These are phyloP conservation scores for Debaryomyces psychrophilus DNA, from an alignment of 1,139 yeast genomes.

Conservation along the genomic window DNA sequence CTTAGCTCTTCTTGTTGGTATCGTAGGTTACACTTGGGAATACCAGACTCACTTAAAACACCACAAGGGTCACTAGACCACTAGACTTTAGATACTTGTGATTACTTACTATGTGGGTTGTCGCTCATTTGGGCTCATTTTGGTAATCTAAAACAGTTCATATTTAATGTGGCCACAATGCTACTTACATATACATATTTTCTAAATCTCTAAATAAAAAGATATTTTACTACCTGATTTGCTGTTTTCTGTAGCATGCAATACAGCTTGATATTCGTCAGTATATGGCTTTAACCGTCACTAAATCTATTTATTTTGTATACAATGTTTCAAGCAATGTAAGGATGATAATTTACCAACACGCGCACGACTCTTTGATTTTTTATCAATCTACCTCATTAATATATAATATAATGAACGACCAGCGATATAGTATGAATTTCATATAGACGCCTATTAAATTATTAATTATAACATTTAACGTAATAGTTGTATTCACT, in stretches of 20 bases:
- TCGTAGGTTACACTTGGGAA: slow-evolving; percentile 88
- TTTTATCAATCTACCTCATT: slow-evolving; percentile 9
- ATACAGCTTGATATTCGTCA: background rate
- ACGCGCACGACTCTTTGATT: slow-evolving; percentile 1
- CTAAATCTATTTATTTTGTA: background rate
- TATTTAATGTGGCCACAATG: slow-evolving; percentile 2
- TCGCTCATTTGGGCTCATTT: background rate
- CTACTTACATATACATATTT: slow-evolving; percentile 5
- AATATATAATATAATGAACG: background rate
- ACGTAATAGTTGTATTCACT: background rate
- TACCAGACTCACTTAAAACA: slow-evolving; percentile 82
- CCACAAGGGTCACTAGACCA: slow-evolving; percentile 40
- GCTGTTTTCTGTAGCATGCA: background rate
- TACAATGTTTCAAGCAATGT: slow-evolving; percentile 1
- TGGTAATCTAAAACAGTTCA: slow-evolving; percentile 1
- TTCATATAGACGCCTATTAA: background rate
- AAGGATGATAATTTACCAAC: background rate
- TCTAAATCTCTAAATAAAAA: slow-evolving; percentile 4
- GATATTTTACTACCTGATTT: background rate
- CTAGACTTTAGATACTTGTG: background rate
- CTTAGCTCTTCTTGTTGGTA: slow-evolving; percentile 68
- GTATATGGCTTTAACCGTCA: too few relatives aligned
- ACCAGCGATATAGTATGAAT: slow-evolving; percentile 1
- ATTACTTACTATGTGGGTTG: background rate
- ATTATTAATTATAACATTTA: background rate